Percentiles rank a stretch among this genome's conserved stretches.
Conservation (phyloP, 768 basidiomycete genomes). For the Russula compacta region DNA sequence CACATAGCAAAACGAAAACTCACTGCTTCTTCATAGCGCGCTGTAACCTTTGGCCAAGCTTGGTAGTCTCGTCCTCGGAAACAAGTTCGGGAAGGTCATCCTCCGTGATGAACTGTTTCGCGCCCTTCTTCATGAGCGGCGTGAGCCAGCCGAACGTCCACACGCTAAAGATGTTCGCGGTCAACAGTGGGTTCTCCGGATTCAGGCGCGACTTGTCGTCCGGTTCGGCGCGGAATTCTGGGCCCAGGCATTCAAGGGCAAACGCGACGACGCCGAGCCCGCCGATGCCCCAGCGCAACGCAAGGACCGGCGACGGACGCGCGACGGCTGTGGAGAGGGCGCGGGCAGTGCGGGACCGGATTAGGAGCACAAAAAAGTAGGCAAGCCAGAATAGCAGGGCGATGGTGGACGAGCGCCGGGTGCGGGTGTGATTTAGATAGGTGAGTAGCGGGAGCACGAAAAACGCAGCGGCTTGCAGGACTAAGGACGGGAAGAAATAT, state of each 20-base stretch:
- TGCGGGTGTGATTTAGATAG: constrained; percentile 59
- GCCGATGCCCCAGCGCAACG: constrained; percentile 36
- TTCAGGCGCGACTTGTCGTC: constrained; percentile 28
- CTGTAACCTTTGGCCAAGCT: constrained; percentile 55
- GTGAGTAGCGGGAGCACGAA: constrained; percentile 43
- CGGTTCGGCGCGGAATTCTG: constrained; percentile 37
- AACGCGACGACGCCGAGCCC: constrained; percentile 47
- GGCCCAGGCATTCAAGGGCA: constrained; percentile 58
- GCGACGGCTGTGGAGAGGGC: constrained; percentile 24
- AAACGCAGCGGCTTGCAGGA: constrained; percentile 51
- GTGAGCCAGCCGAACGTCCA: constrained; percentile 89
- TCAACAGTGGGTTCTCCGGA: constrained; percentile 60
- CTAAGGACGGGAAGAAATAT: constrained; percentile 41
- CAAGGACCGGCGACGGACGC: constrained; percentile 31
- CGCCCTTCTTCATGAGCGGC: constrained; percentile 62
- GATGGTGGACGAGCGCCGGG: constrained; percentile 58
- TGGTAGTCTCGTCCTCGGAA: constrained; percentile 56
- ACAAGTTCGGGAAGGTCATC: constrained; percentile 75
- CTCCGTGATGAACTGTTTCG: constrained; percentile 61
- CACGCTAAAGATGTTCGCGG: constrained; percentile 72
- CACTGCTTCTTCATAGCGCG: constrained; percentile 56
- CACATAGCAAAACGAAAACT: constrained; percentile 20
- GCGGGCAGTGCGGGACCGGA: constrained; percentile 53
- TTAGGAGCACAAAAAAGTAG: constrained; percentile 39
- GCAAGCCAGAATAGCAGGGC: constrained; percentile 79